Evolutionary conservation across 352 stramenopile genomes (phyloP).

Genomic region (Phytophthora fragariae): DNA sequence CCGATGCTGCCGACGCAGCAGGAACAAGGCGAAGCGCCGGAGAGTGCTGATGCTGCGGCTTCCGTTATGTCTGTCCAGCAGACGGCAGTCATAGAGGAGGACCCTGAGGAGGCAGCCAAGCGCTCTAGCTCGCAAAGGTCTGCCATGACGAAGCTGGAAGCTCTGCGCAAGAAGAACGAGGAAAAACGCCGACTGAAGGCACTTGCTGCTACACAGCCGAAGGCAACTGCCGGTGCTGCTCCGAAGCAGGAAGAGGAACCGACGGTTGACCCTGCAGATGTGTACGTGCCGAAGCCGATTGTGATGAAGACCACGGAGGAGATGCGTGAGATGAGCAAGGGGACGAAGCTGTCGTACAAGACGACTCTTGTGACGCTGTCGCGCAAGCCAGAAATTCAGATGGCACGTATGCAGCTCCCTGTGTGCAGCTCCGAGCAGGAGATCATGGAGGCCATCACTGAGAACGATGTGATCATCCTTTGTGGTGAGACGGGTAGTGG

Average conservation of each 20-base stretch:
- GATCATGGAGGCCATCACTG: constrained; percentile 97
- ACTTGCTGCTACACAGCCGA: constrained; percentile 24
- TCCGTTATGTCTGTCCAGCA: constrained; percentile 22
- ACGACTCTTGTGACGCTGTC: constrained; percentile 75
- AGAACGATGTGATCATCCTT: constrained; percentile 97
- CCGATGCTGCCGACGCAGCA: constrained; percentile 34
- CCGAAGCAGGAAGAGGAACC: constrained; percentile 32
- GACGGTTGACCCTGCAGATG: constrained; percentile 38
- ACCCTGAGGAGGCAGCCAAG: constrained; percentile 25
- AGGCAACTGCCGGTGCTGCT: not conserved
- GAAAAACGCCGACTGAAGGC: constrained; percentile 63
- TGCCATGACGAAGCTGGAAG: constrained; percentile 73
- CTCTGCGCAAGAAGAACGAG: constrained; percentile 83
- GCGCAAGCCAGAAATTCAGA: constrained; percentile 87
- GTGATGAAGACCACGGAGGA: constrained; percentile 73
- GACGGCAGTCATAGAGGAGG: constrained; percentile 16
- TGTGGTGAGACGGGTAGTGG: constrained; percentile 98
- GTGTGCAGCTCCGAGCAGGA: constrained; percentile 99
- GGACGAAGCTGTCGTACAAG: constrained; percentile 63
- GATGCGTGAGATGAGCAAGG: constrained; percentile 63
- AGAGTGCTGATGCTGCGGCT: constrained; percentile 1
- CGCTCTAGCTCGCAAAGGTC: constrained; percentile 64
- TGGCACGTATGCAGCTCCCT: constrained; percentile 95
- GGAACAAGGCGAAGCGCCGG: not conserved
- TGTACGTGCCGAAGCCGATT: constrained; percentile 74